These are phyloP conservation scores for Rhynchosporium agropyri DNA, from an alignment of 2,329 filamentous ascomycete genomes.

Conservation along the genomic window DNA sequence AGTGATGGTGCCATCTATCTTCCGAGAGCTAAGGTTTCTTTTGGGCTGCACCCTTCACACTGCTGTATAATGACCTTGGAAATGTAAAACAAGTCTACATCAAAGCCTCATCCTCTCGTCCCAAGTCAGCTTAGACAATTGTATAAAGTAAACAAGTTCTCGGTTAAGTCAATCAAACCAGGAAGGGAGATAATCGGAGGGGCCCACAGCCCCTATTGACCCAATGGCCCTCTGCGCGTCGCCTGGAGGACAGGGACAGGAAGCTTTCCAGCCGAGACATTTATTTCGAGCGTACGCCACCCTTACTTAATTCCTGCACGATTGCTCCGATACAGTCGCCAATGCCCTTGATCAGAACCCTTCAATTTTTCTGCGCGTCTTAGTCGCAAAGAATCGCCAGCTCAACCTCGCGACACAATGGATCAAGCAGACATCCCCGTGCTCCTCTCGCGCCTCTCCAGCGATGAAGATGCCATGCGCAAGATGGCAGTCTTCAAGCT, in stretches of 20 bases:
- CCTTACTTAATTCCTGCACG: not conserved
- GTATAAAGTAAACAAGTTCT: not conserved
- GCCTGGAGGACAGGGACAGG: too few relatives aligned
- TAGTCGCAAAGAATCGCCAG: not conserved
- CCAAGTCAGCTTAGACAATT: not conserved
- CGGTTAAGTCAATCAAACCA: not conserved
- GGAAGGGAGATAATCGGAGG: conserved; percentile 1
- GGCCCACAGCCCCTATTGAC: not conserved
- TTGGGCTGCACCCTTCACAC: too few relatives aligned
- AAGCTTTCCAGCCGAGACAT: not conserved
- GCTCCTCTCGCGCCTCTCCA: conserved; percentile 64
- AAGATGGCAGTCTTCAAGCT: conserved; percentile 99
- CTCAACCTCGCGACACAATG: conserved; percentile 44
- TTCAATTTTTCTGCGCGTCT: not conserved
- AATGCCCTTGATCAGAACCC: conserved; percentile 1
- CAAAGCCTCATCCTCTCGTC: not conserved
- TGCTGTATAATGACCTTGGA: too few relatives aligned
- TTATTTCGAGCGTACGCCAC: not conserved
- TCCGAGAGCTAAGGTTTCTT: too few relatives aligned
- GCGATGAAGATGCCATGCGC: conserved; percentile 83
- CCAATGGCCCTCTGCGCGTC: too few relatives aligned
- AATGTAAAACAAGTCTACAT: not conserved
- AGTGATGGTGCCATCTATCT: too few relatives aligned
- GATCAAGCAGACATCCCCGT: conserved; percentile 69
- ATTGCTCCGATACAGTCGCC: not conserved